Evolutionary conservation across 768 basidiomycete genomes (phyloP), one percentile per base, ranked within the genome.

Genomic region (Russula sp.): DNA sequence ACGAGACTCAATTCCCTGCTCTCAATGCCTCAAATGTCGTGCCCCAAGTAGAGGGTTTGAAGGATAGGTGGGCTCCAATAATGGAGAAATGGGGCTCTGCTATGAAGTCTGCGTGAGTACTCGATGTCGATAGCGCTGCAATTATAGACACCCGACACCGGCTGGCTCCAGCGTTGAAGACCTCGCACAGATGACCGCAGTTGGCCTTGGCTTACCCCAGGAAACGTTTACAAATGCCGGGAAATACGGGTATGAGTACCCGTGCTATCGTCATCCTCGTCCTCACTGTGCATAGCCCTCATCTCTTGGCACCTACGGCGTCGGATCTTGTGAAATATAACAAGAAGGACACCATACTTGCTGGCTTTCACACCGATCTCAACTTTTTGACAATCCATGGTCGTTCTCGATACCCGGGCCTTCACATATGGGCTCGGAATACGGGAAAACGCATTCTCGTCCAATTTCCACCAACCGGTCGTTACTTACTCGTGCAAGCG

Each of bases 391-490:
- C 90, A n/a, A 93, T 93, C 46, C 88, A 93, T 64, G 92, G 91
- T 46, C 87, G 88, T 35, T 91, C 87, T 7, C 81, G 88, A 61
- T 93, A 88, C 73, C 90, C 93, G 0, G 93, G 91, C 32, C 79
- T 97, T 25, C 83, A 97, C 71, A 90, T 98, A 56, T 97, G 95
- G 95, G 95, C 93, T 14, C 82, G 95, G 41, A 97, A 98, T 69
- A 87, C 87, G 0, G 95, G 95, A 35, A 93, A 90, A 71, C 85
- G 91, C 14, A 91, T 98, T 63, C 78, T 86, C 2, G 94, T 97
- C 48, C 84, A 81, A 69, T 92, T 98, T 53, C 94, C 94, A 0
- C 77, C 81, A 1, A 90, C 88, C 4, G 85, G 85, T 51, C 82
- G 86, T 43, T 86, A 86, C 70, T 80, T 98, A 38, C 82, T 98